Evolutionary conservation across 1,139 yeast genomes (phyloP).

Genomic region (Suhomyces wounanorum): DNA sequence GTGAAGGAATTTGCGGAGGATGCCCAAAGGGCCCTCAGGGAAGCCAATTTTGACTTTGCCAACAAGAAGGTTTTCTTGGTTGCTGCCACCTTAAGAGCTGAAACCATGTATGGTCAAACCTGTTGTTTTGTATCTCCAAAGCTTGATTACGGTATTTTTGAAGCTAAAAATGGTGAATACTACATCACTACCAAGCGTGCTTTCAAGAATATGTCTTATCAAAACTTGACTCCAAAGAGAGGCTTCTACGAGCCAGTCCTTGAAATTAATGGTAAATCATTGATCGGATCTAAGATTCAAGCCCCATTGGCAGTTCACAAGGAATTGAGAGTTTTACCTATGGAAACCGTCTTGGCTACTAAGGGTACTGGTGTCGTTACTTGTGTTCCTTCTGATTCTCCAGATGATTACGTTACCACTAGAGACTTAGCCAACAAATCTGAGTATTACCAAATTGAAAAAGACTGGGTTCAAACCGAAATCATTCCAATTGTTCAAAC

Average conservation of each 20-base stretch:
- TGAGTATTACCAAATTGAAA: constrained; percentile 82
- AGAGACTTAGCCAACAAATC: constrained; percentile 86
- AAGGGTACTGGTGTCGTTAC: constrained; percentile 99
- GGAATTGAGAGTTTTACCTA: constrained; percentile 84
- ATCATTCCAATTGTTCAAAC: constrained; percentile 75
- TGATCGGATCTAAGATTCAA: constrained; percentile 82
- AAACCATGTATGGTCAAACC: constrained; percentile 98
- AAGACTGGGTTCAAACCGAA: constrained; percentile 83
- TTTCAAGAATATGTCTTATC: constrained; percentile 97
- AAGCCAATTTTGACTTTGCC: constrained; percentile 44
- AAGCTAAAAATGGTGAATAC: constrained; percentile 76
- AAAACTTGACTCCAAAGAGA: constrained; percentile 86
- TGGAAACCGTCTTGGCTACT: constrained; percentile 93
- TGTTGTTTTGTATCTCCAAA: constrained; percentile 98
- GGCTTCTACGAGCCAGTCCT: constrained; percentile 70
- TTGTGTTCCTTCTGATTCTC: constrained; percentile 97
- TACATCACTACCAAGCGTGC: constrained; percentile 93
- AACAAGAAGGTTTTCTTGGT: constrained; percentile 75
- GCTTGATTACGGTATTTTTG: constrained; percentile 87
- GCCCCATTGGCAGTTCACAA: constrained; percentile 81
- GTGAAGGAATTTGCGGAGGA: constrained; percentile 62
- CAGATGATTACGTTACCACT: constrained; percentile 91
- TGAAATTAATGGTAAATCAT: constrained; percentile 64
- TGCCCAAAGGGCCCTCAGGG: constrained; percentile 53
- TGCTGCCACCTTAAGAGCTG: constrained; percentile 98